These are phyloP conservation scores for Leccinellum rugosiceps DNA, from an alignment of 768 basidiomycete genomes.

Conservation along the genomic window DNA sequence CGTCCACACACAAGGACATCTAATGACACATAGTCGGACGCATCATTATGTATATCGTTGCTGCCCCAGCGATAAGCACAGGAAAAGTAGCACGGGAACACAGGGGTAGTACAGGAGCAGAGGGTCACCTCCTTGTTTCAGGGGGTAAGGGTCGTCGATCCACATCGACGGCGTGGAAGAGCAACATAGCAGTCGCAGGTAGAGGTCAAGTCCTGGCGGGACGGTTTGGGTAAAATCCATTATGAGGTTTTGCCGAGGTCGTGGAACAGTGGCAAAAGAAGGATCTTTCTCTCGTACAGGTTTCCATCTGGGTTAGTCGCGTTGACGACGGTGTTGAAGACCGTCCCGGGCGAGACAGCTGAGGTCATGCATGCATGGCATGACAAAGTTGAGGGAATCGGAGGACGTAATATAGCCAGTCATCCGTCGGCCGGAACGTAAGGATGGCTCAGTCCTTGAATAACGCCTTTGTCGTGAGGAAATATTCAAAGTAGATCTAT, in stretches of 20 bases:
- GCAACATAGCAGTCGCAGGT: not conserved
- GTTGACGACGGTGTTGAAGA: not conserved
- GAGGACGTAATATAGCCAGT: too few species aligned
- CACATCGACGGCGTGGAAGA: not conserved
- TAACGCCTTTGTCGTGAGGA: too few species aligned
- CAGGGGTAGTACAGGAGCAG: not conserved
- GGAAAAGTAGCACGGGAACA: not conserved
- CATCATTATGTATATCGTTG: not conserved
- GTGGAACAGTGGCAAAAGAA: not conserved
- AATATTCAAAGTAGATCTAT: too few species aligned
- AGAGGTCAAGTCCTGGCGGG: too few species aligned
- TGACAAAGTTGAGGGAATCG: too few species aligned
- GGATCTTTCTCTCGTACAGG: conserved; percentile 4
- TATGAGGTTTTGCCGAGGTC: conserved; percentile 1
- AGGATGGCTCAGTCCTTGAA: too few species aligned
- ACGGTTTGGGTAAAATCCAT: not conserved
- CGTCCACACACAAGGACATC: not conserved
- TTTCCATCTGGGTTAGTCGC: conserved; percentile 9
- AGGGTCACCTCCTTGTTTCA: not conserved
- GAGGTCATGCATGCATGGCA: too few species aligned
- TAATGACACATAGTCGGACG: not conserved
- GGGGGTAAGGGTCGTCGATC: not conserved
- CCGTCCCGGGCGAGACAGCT: conserved; percentile 8
- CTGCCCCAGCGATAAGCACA: not conserved
- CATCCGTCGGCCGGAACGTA: too few species aligned